Percentiles rank a stretch among this genome's conserved stretches.
Evolutionary conservation across 495 filamentous ascomycete species (phyloP).

Genomic region (Podospora anserina): DNA sequence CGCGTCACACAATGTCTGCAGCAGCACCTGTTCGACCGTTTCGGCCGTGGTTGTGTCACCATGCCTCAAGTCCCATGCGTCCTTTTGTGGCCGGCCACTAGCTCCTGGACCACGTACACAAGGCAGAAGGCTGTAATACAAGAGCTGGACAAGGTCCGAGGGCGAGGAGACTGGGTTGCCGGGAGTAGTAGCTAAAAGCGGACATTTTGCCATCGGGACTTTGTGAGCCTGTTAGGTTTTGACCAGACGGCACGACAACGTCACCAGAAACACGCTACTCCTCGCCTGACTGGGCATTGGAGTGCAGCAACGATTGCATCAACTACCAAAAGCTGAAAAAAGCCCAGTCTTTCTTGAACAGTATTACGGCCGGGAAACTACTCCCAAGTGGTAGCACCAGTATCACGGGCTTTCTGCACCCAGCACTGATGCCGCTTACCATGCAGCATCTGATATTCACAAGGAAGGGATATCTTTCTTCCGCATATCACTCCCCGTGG

Average conservation of each 20-base stretch:
- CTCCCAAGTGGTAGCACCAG: not conserved
- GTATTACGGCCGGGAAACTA: not conserved
- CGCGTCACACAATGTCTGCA: slow-evolving; percentile 66
- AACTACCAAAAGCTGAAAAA: not conserved
- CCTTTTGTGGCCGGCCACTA: not conserved
- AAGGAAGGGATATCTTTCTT: not conserved
- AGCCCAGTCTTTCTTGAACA: not conserved
- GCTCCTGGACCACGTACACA: not conserved
- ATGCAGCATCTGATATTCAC: not conserved
- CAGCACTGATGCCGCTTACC: not conserved
- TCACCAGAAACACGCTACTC: not conserved
- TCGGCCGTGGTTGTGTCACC: slow-evolving; percentile 12
- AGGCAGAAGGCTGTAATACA: not conserved
- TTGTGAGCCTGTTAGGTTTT: not conserved
- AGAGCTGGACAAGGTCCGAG: not conserved
- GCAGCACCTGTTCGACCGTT: slow-evolving; percentile 54
- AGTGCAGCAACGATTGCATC: not conserved
- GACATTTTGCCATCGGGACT: not conserved
- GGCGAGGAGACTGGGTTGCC: not conserved
- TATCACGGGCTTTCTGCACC: not conserved
- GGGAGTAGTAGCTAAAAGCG: slow-evolving; percentile 1
- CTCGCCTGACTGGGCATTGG: not conserved
- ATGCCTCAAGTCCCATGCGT: slow-evolving; percentile 31
- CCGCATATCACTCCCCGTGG: too few species aligned
- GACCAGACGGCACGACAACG: not conserved